Evolutionary conservation across 768 basidiomycete genomes (phyloP), one percentile per base, ranked within the genome.

Genomic region (Naematelia aurantialba): DNA sequence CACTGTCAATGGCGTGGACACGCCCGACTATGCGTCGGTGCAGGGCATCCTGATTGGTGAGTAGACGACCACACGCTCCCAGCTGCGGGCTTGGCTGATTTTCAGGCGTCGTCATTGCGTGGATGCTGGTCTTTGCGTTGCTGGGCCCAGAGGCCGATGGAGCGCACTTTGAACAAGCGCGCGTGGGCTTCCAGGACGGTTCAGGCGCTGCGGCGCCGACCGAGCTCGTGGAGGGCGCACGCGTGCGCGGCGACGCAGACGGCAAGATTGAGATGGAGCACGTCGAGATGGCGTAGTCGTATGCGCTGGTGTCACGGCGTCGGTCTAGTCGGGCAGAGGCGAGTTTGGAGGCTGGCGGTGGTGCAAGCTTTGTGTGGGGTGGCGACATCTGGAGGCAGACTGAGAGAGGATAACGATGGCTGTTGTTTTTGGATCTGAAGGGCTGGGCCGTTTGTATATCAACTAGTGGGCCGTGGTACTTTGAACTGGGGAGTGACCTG

Each of bases 21-120:
- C 85, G 0, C 81, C 85, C 1, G 84, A 89, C 68, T 89, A 89
- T 63, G 87, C 86, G 1, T 85, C 70, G 22, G 88, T 79, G 3
- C 88, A 90, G 79, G 89, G 88, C 42, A 91, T 97, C 69, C 81
- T 97, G 34, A 86, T 96, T 47, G 92, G 91, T 5, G 29, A 27
- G 19, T 17, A 30, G 8, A 8, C 46, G 8, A 47, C 25, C 46
- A 47, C 8, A 19, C 19, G 12, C 12, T 44, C 42, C 42, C 12
- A 12, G 19, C 42, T 44, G 42, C 12, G 19, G 12, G 42, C 42
- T 44, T 19, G 12, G 12, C 42, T 12, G 12, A 12, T 19, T 19
- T 44, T 19, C 19, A 47, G 46, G 19, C 46, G 81, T 83, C 24
- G 87, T 96, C 19, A 81, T 88, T 1, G 85, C 84, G 0, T 93